Percentiles rank a stretch among this genome's conserved stretches.
Evolutionary conservation across 2,329 filamentous ascomycete species (phyloP).

Genomic region (Dactylellina drechsleri): DNA sequence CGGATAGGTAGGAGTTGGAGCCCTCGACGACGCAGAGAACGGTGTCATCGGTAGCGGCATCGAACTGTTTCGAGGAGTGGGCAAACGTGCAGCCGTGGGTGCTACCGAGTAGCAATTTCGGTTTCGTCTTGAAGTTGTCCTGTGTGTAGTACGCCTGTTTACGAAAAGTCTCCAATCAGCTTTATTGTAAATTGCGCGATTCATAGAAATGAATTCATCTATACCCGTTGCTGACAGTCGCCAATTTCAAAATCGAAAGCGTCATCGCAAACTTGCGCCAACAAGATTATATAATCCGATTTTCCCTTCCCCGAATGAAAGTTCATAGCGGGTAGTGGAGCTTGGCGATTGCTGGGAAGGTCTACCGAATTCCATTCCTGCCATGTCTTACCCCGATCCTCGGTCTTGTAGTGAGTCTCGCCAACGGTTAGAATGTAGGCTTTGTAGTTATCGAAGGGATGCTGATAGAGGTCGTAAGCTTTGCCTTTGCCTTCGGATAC

Average conservation of each 20-base stretch:
- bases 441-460: constrained; percentile 79
- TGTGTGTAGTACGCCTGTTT: constrained; percentile 75
- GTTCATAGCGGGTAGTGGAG: constrained; percentile 65
- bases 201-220: constrained; percentile 13
- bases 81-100: constrained; percentile 89
- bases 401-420: constrained; percentile 81
- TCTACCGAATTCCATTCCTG: constrained; percentile 73
- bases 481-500: constrained; percentile 70
- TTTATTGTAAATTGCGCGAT: not conserved
- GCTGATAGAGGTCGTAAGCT: constrained; percentile 74
- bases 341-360: constrained; percentile 66
- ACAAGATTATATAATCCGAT: constrained; percentile 69
- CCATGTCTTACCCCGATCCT: constrained; percentile 85
- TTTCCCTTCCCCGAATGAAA: constrained; percentile 87
- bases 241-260: constrained; percentile 74
- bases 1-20: constrained; percentile 74
- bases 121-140: constrained; percentile 79
- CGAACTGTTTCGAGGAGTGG: constrained; percentile 77
- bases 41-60: constrained; percentile 73
- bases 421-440: constrained; percentile 81
- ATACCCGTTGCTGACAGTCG: constrained; percentile 71
- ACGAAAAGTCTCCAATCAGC: constrained; percentile 60
- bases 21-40: constrained; percentile 84
- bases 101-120: constrained; percentile 73
- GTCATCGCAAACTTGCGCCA: constrained; percentile 71